Evolutionary conservation across 2,329 filamentous ascomycete species (phyloP).

Genomic region (Diaporthe amygdali): DNA sequence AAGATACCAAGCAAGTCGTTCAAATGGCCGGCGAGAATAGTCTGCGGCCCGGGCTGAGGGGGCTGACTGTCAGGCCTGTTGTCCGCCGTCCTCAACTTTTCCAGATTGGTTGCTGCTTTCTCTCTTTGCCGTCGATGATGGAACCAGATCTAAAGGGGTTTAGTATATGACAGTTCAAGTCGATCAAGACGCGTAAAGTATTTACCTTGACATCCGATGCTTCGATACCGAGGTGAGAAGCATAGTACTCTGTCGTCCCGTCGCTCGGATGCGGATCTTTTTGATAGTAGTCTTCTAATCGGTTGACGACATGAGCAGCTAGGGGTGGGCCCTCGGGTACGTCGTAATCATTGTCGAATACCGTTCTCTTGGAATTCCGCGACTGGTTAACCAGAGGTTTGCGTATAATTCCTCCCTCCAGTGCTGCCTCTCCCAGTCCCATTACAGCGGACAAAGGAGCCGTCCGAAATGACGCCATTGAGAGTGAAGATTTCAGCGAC

Average conservation of each 20-base stretch:
- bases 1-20: constrained; percentile 57
- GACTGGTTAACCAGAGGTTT: constrained; percentile 53
- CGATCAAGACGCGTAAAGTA: background rate
- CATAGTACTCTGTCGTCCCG: constrained; percentile 56
- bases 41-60: constrained; percentile 42
- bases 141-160: constrained; percentile 50
- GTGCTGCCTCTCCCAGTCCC: constrained; percentile 24
- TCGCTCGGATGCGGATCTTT: constrained; percentile 53
- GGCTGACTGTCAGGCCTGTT: constrained; percentile 30
- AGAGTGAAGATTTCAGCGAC: constrained; percentile 3
- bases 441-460: constrained; percentile 16
- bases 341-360: constrained; percentile 39
- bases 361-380: constrained; percentile 44
- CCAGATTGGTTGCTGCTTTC: constrained; percentile 48
- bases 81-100: constrained; percentile 48
- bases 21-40: constrained; percentile 58
- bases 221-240: constrained; percentile 59
- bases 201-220: constrained; percentile 54
- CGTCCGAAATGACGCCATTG: background rate
- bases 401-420: constrained; percentile 40
- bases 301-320: constrained; percentile 52
- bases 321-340: constrained; percentile 51
- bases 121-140: constrained; percentile 58
- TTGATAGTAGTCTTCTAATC: constrained; percentile 60
- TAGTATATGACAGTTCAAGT: background rate